A percentile compares a stretch with the other conserved stretches of the same genome.
Conservation (phyloP, 345 rosid species). For the Angophora floribunda region DNA sequence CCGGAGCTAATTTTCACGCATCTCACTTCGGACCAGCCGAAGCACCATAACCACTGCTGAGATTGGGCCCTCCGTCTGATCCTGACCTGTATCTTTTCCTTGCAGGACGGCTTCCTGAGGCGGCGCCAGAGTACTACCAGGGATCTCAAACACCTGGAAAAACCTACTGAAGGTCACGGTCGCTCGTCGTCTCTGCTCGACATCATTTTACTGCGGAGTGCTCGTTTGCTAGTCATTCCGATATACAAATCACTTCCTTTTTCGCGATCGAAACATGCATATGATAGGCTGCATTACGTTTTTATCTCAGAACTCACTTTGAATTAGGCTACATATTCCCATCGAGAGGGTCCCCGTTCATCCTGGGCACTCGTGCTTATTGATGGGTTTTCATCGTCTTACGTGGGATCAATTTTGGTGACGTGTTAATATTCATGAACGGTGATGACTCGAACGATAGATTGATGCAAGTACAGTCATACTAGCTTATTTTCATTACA, state of each 20-base stretch:
- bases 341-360: no score
- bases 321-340: not conserved
- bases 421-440: not conserved
- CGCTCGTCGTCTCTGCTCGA: not conserved
- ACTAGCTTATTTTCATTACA: not conserved
- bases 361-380: not conserved
- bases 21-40: not conserved
- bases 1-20: not conserved
- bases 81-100: not conserved
- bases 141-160: not conserved
- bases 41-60: not conserved
- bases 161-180: not conserved
- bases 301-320: not conserved
- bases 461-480: not conserved
- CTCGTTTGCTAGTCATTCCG: not conserved
- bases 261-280: not conserved
- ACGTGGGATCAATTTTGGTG: not conserved
- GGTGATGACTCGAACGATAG: not conserved
- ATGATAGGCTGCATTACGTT: not conserved
- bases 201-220: not conserved
- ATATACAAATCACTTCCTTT: not conserved
- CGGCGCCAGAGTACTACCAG: not conserved
- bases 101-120: not conserved
- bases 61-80: not conserved
- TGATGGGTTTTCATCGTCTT: not conserved